Percentiles rank a stretch among this genome's conserved stretches.
phyloP scores from a whole-genome alignment of 106 monocot species.

The Acorus gramineus region DNA sequence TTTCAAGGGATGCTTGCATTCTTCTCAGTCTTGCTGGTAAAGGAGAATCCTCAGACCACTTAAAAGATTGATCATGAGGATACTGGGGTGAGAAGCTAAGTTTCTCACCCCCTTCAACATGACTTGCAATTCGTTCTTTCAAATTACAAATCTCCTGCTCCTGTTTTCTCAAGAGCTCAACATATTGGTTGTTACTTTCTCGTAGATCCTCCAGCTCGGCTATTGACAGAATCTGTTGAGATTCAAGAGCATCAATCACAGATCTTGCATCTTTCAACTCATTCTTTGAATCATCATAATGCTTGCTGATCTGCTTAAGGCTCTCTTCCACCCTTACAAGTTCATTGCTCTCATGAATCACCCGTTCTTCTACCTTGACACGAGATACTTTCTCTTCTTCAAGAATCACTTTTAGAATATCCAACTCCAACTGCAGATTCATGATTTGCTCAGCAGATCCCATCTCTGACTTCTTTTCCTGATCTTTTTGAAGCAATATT shows the following conservation, averaged over 20 bases:
- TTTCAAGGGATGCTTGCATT: slow-evolving; percentile 59
- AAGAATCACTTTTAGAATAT: slow-evolving; percentile 70
- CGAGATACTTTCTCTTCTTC: slow-evolving; percentile 54
- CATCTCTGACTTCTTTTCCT: slow-evolving; percentile 5
- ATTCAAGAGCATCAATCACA: slow-evolving; percentile 74
- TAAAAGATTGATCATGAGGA: slow-evolving; percentile 5
- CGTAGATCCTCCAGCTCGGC: slow-evolving; percentile 56
- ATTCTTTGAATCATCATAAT: slow-evolving; percentile 23
- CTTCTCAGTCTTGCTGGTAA: slow-evolving; percentile 46
- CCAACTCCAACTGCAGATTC: slow-evolving; percentile 73
- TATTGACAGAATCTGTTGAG: slow-evolving; percentile 42
- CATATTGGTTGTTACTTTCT: slow-evolving; percentile 14
- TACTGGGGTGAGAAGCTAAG: slow-evolving; percentile 1
- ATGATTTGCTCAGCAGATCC: slow-evolving; percentile 42
- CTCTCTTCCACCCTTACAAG: slow-evolving; percentile 21
- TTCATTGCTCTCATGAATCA: slow-evolving; percentile 11
- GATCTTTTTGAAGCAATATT: not conserved
- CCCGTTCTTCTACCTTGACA: slow-evolving; percentile 32
- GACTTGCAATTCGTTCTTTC: slow-evolving; percentile 17
- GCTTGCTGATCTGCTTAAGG: slow-evolving; percentile 13
- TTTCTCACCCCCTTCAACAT: slow-evolving; percentile 13
- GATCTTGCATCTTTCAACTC: slow-evolving; percentile 55
- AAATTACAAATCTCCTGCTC: slow-evolving; percentile 33
- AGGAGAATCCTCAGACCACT: slow-evolving; percentile 28
- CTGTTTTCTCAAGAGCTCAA: slow-evolving; percentile 26